Evolutionary conservation across 2,329 filamentous ascomycete genomes (phyloP), one percentile per base, ranked within the genome.

Genomic region (Ascosphaera pollenicola): DNA sequence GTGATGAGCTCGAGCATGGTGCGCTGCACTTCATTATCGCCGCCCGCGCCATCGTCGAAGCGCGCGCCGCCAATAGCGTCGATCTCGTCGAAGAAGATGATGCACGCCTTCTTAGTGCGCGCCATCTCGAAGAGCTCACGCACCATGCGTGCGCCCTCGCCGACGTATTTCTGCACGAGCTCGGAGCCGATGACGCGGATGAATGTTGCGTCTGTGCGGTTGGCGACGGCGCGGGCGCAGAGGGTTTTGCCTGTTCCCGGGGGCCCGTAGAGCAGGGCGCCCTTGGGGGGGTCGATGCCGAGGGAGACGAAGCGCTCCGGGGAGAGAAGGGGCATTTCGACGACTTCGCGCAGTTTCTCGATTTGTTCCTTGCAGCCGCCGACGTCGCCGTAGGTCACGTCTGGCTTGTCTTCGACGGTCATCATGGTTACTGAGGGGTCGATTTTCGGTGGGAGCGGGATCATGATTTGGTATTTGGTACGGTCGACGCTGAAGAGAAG

Each of bases 81-180:
- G 60, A 98, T 95, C 62, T 98, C 89, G 59, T 98, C 89, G 89
- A 98, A 98, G 68, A 98, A 98, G 61, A 98, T 98, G 62, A 98
- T 98, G 98, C 98, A 72, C 98, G 98, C 41, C 89, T 95, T 50
- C 89, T 76, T 24, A 10, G 21, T 24, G 21, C 21, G 21, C 21
- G 21, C 21, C 21, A 24, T 24, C 10, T 24, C 89, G 58, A 98
- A 98, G 2, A 98, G 72, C 64, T 98, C 89, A 51, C 89, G 77
- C 16, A 98, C 89, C 89, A 98, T 98, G 51, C 89, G 75, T 3
- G 89, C 89, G 56, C 89, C 89, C 59, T 98, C 89, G 56, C 89
- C 89, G 15, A 98, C 89, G 56, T 98, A 98, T 64, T 98, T 98
- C 62, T 98, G 89, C 7, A 98, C 89, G 52, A 98, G 65, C 60